Conservation (phyloP, 2,329 filamentous ascomycete genomes). For the Botrytis byssoidea region DNA sequence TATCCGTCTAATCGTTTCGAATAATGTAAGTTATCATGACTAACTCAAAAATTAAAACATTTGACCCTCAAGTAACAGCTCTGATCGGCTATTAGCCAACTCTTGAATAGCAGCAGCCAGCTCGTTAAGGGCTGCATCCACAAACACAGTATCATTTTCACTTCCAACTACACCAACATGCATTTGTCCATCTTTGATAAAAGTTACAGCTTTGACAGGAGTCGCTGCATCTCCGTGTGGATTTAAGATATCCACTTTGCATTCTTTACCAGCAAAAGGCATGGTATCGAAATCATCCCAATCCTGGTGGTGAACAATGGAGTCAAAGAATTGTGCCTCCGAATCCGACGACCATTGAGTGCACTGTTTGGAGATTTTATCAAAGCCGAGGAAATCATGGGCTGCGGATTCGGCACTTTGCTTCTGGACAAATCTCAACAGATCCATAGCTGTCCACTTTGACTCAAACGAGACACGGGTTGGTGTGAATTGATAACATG, state of each 20-base stretch:
- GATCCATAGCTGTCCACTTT: constrained; percentile 39
- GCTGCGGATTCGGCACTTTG: constrained; percentile 39
- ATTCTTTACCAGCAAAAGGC: constrained; percentile 40
- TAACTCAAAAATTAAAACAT: constrained; percentile 7
- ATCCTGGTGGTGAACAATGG: constrained; percentile 42
- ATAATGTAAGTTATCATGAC: neutral
- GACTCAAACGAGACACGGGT: constrained; percentile 43
- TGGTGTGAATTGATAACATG: constrained; percentile 48
- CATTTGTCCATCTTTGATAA: constrained; percentile 43
- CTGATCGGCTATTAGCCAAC: constrained; percentile 19
- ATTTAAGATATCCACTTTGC: constrained; percentile 39
- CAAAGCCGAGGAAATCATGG: constrained; percentile 41
- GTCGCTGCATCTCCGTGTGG: constrained; percentile 43
- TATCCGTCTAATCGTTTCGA: neutral
- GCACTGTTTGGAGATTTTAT: constrained; percentile 40
- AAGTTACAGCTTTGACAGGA: constrained; percentile 49
- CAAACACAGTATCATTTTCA: constrained; percentile 42
- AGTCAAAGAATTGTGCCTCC: constrained; percentile 38
- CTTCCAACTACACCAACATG: constrained; percentile 47
- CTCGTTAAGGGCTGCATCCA: constrained; percentile 41
- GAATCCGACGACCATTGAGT: constrained; percentile 37
- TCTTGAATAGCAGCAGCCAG: constrained; percentile 31
- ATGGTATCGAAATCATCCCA: constrained; percentile 44
- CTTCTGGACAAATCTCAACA: constrained; percentile 39
- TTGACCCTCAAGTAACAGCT: constrained; percentile 23